Percentiles rank a stretch among this genome's conserved stretches.
Conservation (phyloP, 495 filamentous ascomycete species). For the Elaphomyces granulatus region DNA sequence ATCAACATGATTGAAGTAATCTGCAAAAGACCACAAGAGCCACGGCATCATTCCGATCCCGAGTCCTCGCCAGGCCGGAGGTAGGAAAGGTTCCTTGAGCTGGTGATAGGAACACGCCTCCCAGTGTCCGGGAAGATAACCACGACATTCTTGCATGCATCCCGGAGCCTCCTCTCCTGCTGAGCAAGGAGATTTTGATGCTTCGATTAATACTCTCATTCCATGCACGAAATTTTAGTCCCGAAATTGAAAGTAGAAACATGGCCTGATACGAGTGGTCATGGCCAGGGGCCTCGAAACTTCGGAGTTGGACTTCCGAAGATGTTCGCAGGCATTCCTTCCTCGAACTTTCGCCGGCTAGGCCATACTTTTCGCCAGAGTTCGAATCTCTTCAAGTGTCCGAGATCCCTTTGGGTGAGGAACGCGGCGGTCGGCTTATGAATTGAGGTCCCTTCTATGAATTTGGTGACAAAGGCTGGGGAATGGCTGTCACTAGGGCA, state of each 20-base stretch:
- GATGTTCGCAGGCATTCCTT: constrained; percentile 40
- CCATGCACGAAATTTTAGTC: constrained; percentile 8
- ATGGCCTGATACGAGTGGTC: constrained; percentile 1
- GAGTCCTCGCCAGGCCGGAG: constrained; percentile 36
- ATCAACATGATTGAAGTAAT: constrained; percentile 75
- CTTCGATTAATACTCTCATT: constrained; percentile 19
- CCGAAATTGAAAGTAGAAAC: constrained; percentile 26
- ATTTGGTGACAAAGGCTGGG: constrained; percentile 26
- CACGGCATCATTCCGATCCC: constrained; percentile 53
- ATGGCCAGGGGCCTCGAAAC: constrained; percentile 5
- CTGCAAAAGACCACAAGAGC: constrained; percentile 68
- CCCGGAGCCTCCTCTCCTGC: constrained; percentile 47
- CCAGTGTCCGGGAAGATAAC: constrained; percentile 36
- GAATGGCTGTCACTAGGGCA: too few species aligned
- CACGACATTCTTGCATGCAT: constrained; percentile 43
- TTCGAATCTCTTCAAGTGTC: constrained; percentile 20
- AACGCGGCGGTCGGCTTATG: constrained; percentile 60
- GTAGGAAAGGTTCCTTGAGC: constrained; percentile 70
- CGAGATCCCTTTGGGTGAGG: constrained; percentile 36
- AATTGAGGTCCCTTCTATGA: constrained; percentile 39
- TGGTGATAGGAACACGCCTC: constrained; percentile 53
- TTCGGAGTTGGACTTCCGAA: too few species aligned
- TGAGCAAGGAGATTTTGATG: constrained; percentile 42
- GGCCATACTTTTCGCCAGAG: constrained; percentile 63
- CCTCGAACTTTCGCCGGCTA: constrained; percentile 37